phyloP scores from a whole-genome alignment of 192 early-diverging fungal genomes.

The Chytriomyces hyalinus region DNA sequence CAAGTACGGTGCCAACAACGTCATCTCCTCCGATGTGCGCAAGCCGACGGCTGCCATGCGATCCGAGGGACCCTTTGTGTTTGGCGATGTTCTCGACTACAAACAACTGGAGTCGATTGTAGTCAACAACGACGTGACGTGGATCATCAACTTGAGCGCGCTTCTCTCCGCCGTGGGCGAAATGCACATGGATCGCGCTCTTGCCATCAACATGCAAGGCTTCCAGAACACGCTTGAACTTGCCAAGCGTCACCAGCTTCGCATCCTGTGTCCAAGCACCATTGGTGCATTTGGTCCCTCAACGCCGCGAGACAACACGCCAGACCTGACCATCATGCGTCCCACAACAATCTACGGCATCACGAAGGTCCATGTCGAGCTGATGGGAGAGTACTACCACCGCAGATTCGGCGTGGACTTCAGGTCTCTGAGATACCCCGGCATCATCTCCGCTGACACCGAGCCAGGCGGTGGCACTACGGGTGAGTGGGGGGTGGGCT shows the following conservation, averaged over 20 bases:
- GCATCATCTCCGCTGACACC: conserved; percentile 70
- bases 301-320: conserved; percentile 65
- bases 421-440: conserved; percentile 68
- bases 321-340: conserved; percentile 69
- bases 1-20: conserved; percentile 66
- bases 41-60: conserved; percentile 61
- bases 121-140: conserved; percentile 69
- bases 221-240: conserved; percentile 71
- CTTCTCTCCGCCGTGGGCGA: conserved; percentile 72
- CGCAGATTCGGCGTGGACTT: conserved; percentile 71
- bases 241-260: conserved; percentile 61
- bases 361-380: conserved; percentile 70
- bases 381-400: conserved; percentile 71
- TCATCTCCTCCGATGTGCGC: conserved; percentile 69
- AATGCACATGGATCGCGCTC: conserved; percentile 60
- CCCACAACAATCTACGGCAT: conserved; percentile 75
- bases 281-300: conserved; percentile 75
- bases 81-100: conserved; percentile 70
- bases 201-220: conserved; percentile 69
- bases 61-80: conserved; percentile 65
- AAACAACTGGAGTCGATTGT: conserved; percentile 65
- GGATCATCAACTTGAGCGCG: conserved; percentile 73
- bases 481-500: background rate
- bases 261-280: conserved; percentile 66
- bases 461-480: conserved; percentile 72